phyloP scores from a whole-genome alignment of 2,329 filamentous ascomycete species.

The Juglanconis juglandina region DNA sequence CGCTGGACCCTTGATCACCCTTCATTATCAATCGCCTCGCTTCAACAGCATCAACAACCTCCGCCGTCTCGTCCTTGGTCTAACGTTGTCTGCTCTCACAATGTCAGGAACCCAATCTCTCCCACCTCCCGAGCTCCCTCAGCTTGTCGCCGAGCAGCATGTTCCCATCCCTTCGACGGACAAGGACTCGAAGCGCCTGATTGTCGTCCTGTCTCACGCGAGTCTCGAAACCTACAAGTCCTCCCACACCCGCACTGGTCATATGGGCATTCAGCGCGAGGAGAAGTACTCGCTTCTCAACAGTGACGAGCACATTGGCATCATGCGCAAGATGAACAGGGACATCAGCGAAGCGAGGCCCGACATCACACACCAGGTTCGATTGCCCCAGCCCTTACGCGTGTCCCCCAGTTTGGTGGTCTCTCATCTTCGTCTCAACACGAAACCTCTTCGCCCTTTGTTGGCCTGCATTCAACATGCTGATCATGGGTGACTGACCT shows the following conservation, averaged over 20 bases:
- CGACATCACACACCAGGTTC: slow-evolving; percentile 96
- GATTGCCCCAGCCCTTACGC: slow-evolving; percentile 7
- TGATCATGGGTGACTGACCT: slow-evolving; percentile 27
- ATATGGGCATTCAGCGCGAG: slow-evolving; percentile 65
- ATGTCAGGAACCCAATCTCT: slow-evolving; percentile 84
- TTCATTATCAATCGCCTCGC: background rate
- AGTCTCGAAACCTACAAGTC: slow-evolving; percentile 97
- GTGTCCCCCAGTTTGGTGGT: slow-evolving; percentile 17
- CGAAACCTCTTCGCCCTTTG: slow-evolving; percentile 16
- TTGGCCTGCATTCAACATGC: slow-evolving; percentile 43
- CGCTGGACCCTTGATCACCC: background rate
- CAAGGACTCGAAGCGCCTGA: slow-evolving; percentile 86
- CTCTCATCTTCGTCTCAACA: slow-evolving; percentile 3
- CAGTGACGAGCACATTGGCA: slow-evolving; percentile 97
- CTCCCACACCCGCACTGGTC: slow-evolving; percentile 66
- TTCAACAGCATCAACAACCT: background rate
- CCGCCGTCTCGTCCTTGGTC: slow-evolving; percentile 17
- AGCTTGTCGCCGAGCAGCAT: slow-evolving; percentile 90
- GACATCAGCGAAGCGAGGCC: slow-evolving; percentile 97
- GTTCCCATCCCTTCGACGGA: slow-evolving; percentile 78
- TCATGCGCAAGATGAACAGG: slow-evolving; percentile 99
- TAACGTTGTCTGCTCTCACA: slow-evolving; percentile 15
- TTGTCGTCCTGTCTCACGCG: slow-evolving; percentile 94
- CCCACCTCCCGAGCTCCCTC: slow-evolving; percentile 83
- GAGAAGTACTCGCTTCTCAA: slow-evolving; percentile 98